Conservation (phyloP, 2,329 filamentous ascomycete species). For the Fusarium subglutinans region DNA sequence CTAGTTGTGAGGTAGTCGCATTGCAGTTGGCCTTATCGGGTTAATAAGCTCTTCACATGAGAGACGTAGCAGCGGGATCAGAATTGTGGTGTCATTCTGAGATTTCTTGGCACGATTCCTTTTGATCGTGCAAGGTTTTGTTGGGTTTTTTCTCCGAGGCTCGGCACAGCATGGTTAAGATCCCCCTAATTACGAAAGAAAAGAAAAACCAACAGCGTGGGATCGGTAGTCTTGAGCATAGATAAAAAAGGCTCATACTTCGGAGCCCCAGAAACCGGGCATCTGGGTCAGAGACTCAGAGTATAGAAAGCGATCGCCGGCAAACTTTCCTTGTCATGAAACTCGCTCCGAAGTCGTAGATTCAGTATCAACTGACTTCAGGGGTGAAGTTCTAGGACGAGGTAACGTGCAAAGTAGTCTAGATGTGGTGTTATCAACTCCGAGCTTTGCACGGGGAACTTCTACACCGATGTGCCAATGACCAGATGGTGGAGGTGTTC, state of each 20-base stretch:
- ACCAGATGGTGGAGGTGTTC: slow-evolving; percentile 36
- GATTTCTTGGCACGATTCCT: slow-evolving; percentile 13
- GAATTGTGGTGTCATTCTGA: slow-evolving; percentile 11
- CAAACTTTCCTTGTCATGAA: slow-evolving; percentile 34
- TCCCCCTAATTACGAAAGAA: slow-evolving; percentile 10
- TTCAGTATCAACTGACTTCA: slow-evolving; percentile 19
- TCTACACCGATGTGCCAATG: slow-evolving; percentile 8
- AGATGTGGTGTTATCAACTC: slow-evolving; percentile 33
- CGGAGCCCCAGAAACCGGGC: slow-evolving; percentile 27
- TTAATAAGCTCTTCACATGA: slow-evolving; percentile 8
- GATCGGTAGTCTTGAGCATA: slow-evolving; percentile 17
- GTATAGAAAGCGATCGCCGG: slow-evolving; percentile 27
- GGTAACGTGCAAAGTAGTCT: not conserved
- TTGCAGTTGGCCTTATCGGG: slow-evolving; percentile 11
- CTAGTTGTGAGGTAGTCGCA: not conserved
- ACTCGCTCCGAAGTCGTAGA: slow-evolving; percentile 33
- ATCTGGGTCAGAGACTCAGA: slow-evolving; percentile 36
- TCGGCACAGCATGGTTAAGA: slow-evolving; percentile 4
- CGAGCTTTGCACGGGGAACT: slow-evolving; percentile 6
- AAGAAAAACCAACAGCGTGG: slow-evolving; percentile 12
- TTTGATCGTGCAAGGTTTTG: not conserved
- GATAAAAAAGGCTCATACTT: slow-evolving; percentile 5
- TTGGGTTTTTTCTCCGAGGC: slow-evolving; percentile 15
- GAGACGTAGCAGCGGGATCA: not conserved
- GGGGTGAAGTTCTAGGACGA: slow-evolving; percentile 13